Evolutionary conservation across 2,329 filamentous ascomycete species (phyloP).

Genomic region (Aspergillus nomiae): DNA sequence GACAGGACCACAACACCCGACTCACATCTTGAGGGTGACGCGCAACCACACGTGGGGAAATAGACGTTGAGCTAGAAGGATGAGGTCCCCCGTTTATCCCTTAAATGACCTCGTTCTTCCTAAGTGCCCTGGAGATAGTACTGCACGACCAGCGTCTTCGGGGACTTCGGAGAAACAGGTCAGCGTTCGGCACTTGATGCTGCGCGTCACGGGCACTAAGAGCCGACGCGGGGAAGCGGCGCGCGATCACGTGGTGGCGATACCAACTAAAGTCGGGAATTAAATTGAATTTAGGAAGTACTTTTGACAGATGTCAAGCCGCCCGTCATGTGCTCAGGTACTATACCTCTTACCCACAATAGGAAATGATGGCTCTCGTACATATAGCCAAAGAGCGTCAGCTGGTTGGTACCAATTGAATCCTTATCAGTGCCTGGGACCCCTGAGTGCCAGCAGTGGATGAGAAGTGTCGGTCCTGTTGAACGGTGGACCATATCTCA

Average conservation of each 20-base stretch:
- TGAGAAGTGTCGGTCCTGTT: background rate
- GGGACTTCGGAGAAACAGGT: background rate
- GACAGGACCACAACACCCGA: background rate
- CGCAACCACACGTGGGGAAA: background rate
- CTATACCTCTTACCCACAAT: background rate
- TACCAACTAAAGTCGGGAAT: background rate
- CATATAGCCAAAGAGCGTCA: background rate
- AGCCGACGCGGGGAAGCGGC: constrained; percentile 20
- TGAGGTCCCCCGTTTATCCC: background rate
- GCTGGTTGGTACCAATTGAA: background rate
- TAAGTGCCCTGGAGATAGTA: background rate
- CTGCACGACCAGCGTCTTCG: background rate
- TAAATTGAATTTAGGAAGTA: background rate
- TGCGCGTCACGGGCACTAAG: constrained; percentile 14
- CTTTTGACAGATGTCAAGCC: background rate
- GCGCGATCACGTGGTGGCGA: constrained; percentile 18
- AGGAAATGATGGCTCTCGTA: background rate
- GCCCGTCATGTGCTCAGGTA: background rate
- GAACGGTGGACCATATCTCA: background rate
- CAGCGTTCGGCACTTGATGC: background rate
- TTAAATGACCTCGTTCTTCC: background rate
- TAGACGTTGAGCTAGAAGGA: background rate
- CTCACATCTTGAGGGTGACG: constrained; percentile 10
- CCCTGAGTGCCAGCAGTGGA: constrained; percentile 1
- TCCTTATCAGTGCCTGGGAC: background rate